Percentiles rank a stretch among this genome's conserved stretches.
These are phyloP conservation scores for Pyropia yezoensis DNA, from an alignment of 23 red algal species.

Conservation along the genomic window DNA sequence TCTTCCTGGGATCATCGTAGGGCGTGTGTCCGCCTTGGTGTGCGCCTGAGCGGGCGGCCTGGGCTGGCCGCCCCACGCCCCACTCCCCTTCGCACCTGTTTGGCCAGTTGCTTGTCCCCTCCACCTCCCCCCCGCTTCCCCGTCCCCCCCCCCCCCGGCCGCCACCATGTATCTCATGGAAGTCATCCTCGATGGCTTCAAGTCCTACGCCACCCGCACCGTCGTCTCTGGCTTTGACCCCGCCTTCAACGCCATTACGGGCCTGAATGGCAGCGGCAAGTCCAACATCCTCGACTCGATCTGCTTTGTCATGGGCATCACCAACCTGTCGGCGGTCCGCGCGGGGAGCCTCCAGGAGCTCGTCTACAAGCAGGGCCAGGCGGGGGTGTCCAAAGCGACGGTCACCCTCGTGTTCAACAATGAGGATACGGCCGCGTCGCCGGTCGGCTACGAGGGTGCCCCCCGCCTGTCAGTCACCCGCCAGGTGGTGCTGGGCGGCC, in stretches of 20 bases:
- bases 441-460: slow-evolving; percentile 80
- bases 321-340: slow-evolving; percentile 80
- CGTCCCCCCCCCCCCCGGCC: too few relatives aligned
- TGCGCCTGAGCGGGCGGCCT: too few relatives aligned
- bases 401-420: slow-evolving; percentile 97
- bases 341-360: slow-evolving; percentile 85
- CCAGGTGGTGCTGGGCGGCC: slow-evolving; percentile 80
- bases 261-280: slow-evolving; percentile 93
- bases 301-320: slow-evolving; percentile 97
- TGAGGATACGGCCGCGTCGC: slow-evolving; percentile 40
- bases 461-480: slow-evolving; percentile 70
- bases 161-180: slow-evolving; percentile 76
- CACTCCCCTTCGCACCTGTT: too few relatives aligned
- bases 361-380: slow-evolving; percentile 95
- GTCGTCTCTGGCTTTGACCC: slow-evolving; percentile 79
- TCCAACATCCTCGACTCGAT: slow-evolving; percentile 96
- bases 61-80: too few relatives aligned
- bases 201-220: slow-evolving; percentile 87
- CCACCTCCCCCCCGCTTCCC: too few relatives aligned
- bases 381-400: slow-evolving; percentile 71
- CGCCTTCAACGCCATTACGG: slow-evolving; percentile 96
- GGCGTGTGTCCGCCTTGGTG: too few relatives aligned
- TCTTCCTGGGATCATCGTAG: too few relatives aligned
- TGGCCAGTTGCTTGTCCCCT: too few relatives aligned
- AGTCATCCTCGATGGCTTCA: slow-evolving; percentile 98